These are phyloP conservation scores for Dunaliella primolecta DNA, from an alignment of 139 green algal genomes.

Conservation along the genomic window DNA sequence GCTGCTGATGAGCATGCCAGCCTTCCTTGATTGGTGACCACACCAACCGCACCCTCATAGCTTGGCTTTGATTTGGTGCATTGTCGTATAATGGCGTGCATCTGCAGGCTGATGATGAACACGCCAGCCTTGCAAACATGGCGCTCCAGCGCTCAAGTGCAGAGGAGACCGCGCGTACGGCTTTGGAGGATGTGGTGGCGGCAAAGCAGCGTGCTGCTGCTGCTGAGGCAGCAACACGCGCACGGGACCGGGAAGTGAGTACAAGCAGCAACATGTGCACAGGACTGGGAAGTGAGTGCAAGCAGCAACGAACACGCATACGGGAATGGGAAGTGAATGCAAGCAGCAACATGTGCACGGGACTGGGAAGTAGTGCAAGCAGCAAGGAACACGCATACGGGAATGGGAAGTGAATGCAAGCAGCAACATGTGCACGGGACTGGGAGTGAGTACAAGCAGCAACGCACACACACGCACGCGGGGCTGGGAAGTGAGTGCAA, in stretches of 20 bases:
- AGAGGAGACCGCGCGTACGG: not conserved
- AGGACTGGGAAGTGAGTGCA: not conserved
- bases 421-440: not conserved
- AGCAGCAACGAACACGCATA: no score
- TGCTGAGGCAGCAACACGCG: not conserved
- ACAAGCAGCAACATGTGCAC: not conserved
- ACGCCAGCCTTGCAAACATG: not conserved
- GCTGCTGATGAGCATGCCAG: no score
- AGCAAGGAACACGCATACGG: no score
- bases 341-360: no score
- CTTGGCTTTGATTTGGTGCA: no score
- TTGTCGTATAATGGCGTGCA: no score
- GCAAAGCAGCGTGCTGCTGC: not conserved
- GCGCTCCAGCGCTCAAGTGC: not conserved
- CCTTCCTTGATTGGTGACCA: no score
- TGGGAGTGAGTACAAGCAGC: no score
- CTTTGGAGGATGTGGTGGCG: not conserved
- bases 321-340: conserved; percentile 8
- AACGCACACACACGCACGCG: no score
- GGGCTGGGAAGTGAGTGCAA: not conserved
- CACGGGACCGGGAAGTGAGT: not conserved
- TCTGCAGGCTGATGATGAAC: not conserved
- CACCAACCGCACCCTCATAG: no score
- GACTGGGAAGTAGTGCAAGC: not conserved
- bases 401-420: no score